Conservation (phyloP, 345 rosid genomes). For the Clarkia xantiana region DNA sequence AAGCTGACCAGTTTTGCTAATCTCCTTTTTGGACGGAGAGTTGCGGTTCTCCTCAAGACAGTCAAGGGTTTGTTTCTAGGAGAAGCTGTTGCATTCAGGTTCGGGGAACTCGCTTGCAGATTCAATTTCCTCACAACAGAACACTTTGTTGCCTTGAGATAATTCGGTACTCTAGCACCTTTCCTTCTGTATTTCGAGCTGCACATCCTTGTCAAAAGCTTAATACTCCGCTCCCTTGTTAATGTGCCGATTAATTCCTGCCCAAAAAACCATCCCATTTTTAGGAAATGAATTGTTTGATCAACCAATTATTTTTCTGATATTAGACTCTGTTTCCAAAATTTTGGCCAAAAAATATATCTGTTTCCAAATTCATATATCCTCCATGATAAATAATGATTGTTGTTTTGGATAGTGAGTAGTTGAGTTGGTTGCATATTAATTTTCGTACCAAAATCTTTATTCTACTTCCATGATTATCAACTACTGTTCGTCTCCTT, state of each 20-base stretch:
- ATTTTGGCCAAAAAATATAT: too few relatives aligned
- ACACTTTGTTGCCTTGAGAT: constrained; percentile 6
- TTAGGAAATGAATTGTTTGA: too few relatives aligned
- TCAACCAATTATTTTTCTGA: too few relatives aligned
- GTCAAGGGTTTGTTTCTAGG: constrained; percentile 18
- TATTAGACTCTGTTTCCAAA: too few relatives aligned
- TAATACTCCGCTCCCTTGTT: constrained; percentile 20
- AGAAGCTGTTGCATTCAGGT: constrained; percentile 14
- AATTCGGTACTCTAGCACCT: constrained; percentile 20
- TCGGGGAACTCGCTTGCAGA: constrained; percentile 13
- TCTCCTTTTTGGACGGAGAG: constrained; percentile 21
- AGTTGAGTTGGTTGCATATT: neutral
- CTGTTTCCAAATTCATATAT: too few relatives aligned
- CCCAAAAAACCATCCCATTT: neutral
- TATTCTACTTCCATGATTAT: neutral
- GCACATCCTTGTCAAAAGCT: constrained; percentile 30
- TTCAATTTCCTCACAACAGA: constrained; percentile 10
- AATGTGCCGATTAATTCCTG: constrained; percentile 31
- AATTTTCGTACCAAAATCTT: neutral
- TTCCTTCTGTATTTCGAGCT: constrained; percentile 39
- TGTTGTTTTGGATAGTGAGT: too few relatives aligned
- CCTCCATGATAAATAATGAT: too few relatives aligned
- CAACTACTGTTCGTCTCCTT: neutral
- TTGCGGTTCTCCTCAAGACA: constrained; percentile 19
- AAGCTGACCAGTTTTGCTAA: constrained; percentile 34